These are phyloP conservation scores for Gossypium anomalum DNA, from an alignment of 345 rosid genomes.

Conservation along the genomic window DNA sequence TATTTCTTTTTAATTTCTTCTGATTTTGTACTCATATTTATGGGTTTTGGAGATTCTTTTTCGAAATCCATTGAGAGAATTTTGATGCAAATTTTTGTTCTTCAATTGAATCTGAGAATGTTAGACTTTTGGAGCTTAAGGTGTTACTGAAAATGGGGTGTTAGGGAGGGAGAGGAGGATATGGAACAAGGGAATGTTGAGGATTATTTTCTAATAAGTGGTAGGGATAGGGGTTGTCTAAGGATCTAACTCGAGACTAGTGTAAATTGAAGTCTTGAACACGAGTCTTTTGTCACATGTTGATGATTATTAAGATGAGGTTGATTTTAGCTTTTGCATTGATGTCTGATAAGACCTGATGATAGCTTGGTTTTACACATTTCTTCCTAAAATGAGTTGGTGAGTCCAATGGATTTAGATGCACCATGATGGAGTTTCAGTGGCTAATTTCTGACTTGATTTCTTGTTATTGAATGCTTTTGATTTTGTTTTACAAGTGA, in stretches of 20 bases:
- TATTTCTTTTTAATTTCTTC: background rate
- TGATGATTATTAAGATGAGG: background rate
- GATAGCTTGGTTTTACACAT: background rate
- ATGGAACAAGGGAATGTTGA: no score
- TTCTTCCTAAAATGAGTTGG: background rate
- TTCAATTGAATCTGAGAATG: background rate
- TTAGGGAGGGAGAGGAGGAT: no score
- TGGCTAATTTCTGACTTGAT: background rate
- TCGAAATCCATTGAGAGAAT: background rate
- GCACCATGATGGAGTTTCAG: background rate
- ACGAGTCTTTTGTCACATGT: no score
- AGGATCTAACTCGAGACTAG: no score
- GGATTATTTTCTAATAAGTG: no score
- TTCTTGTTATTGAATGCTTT: background rate
- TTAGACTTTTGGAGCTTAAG: background rate
- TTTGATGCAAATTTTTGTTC: background rate
- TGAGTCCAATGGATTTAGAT: slow-evolving; percentile 1
- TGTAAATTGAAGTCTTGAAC: no score
- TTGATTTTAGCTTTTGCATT: background rate
- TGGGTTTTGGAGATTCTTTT: background rate
- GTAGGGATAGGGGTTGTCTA: no score
- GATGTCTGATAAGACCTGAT: background rate
- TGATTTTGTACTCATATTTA: background rate
- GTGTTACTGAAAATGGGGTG: no score
- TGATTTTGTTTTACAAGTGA: slow-evolving; percentile 26